These are phyloP conservation scores for Rosa hybrid DNA, from an alignment of 331 rosid species.

Conservation along the genomic window DNA sequence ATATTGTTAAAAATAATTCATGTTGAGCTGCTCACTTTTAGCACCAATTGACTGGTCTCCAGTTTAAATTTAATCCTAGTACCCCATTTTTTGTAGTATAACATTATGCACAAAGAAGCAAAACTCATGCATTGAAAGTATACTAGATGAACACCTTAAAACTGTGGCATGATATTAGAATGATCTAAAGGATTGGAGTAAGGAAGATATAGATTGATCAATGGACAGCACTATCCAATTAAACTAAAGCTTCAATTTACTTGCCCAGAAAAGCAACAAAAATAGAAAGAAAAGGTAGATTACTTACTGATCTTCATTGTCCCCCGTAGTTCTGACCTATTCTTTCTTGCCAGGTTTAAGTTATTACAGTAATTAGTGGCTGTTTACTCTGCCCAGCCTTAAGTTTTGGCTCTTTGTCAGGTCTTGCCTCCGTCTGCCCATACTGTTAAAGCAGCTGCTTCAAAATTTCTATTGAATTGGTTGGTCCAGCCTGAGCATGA, in stretches of 20 bases:
- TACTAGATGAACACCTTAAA: not conserved
- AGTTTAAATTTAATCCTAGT: not conserved
- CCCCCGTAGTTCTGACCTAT: not conserved
- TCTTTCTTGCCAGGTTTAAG: conserved; percentile 8
- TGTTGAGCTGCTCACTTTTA: not conserved
- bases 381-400: conserved; percentile 6
- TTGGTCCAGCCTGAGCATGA: conserved; percentile 90
- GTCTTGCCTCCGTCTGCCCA: conserved; percentile 89
- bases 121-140: not conserved
- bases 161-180: not conserved
- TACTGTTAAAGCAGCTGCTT: conserved; percentile 84
- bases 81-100: not conserved
- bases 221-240: not conserved
- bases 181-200: not conserved
- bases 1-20: not conserved
- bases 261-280: not conserved
- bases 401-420: conserved; percentile 43
- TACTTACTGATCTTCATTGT: not conserved
- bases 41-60: not conserved
- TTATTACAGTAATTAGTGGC: not conserved
- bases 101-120: not conserved
- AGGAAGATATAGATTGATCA: not conserved
- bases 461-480: conserved; percentile 88
- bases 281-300: not conserved
- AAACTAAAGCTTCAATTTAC: not conserved